phyloP scores from a whole-genome alignment of 495 filamentous ascomycete genomes.

The Xylaria venustula region DNA sequence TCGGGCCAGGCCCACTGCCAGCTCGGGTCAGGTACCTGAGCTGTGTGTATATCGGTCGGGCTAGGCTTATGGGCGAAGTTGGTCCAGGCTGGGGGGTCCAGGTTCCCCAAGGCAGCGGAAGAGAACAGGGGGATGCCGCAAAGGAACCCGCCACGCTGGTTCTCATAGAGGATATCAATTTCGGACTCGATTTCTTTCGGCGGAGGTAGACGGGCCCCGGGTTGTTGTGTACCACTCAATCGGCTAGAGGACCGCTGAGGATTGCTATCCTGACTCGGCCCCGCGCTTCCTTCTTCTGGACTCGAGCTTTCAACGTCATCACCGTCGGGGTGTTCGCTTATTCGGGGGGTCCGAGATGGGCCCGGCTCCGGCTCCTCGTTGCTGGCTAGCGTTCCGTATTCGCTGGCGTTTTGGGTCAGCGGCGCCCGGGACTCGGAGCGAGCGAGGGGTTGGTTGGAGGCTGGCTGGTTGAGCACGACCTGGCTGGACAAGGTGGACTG shows the following conservation, averaged over 20 bases:
- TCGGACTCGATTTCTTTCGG: conserved; percentile 47
- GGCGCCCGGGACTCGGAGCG: conserved; percentile 19
- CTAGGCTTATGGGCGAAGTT: conserved; percentile 69
- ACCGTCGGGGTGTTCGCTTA: neutral
- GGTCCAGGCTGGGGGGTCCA: conserved; percentile 86
- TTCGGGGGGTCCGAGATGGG: conserved; percentile 14
- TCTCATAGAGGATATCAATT: conserved; percentile 93
- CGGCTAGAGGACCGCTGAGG: neutral
- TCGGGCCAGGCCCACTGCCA: conserved; percentile 96
- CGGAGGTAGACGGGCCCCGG: neutral
- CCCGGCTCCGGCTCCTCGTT: conserved; percentile 13
- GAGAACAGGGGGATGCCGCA: conserved; percentile 91
- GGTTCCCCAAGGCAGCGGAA: conserved; percentile 75
- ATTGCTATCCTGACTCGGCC: conserved; percentile 1
- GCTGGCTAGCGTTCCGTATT: conserved; percentile 5
- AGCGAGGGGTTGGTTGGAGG: conserved; percentile 18
- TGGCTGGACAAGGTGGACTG: conserved; percentile 10
- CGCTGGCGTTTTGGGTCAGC: conserved; percentile 14
- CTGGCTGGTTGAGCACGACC: conserved; percentile 5
- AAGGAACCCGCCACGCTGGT: conserved; percentile 79
- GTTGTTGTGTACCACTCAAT: neutral
- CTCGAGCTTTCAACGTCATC: neutral
- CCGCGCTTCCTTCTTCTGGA: conserved; percentile 4
- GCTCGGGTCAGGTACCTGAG: conserved; percentile 89
- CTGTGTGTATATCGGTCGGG: conserved; percentile 82